These are phyloP conservation scores for Omphalotus guepiniiformis DNA, from an alignment of 768 basidiomycete species.

Conservation along the genomic window DNA sequence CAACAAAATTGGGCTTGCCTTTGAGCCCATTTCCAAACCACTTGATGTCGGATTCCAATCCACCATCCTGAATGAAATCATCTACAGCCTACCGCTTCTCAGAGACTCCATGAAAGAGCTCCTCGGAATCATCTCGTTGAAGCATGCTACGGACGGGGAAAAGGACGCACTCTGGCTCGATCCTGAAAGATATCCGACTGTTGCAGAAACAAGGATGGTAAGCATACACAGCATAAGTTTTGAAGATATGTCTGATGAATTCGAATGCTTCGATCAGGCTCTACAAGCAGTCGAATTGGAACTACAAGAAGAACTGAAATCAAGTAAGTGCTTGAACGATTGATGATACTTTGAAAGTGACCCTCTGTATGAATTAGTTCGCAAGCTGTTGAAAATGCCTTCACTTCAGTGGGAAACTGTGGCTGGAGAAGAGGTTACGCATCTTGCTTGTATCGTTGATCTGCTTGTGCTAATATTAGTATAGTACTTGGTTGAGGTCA, in stretches of 20 bases:
- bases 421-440: slow-evolving; percentile 63
- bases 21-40: slow-evolving; percentile 41
- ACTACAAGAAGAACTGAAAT: slow-evolving; percentile 67
- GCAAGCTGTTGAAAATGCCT: slow-evolving; percentile 69
- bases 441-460: background rate
- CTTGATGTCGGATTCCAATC: slow-evolving; percentile 59
- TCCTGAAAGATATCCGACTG: slow-evolving; percentile 39
- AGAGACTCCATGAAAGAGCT: slow-evolving; percentile 50
- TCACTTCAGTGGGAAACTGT: slow-evolving; percentile 66
- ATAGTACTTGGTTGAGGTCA: slow-evolving; percentile 80
- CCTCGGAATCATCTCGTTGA: slow-evolving; percentile 51
- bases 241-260: no score
- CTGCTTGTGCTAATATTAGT: background rate
- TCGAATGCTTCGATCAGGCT: no score
- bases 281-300: slow-evolving; percentile 67
- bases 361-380: slow-evolving; percentile 39
- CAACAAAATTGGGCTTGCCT: slow-evolving; percentile 61
- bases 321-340: slow-evolving; percentile 35
- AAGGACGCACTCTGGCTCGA: slow-evolving; percentile 70
- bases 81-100: slow-evolving; percentile 65
- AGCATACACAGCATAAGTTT: no score
- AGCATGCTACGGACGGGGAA: slow-evolving; percentile 59
- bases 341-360: background rate
- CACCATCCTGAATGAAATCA: slow-evolving; percentile 62
- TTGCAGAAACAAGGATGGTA: slow-evolving; percentile 61